Conservation (phyloP, 257 asterid genomes). For the Eustoma russellianum region DNA sequence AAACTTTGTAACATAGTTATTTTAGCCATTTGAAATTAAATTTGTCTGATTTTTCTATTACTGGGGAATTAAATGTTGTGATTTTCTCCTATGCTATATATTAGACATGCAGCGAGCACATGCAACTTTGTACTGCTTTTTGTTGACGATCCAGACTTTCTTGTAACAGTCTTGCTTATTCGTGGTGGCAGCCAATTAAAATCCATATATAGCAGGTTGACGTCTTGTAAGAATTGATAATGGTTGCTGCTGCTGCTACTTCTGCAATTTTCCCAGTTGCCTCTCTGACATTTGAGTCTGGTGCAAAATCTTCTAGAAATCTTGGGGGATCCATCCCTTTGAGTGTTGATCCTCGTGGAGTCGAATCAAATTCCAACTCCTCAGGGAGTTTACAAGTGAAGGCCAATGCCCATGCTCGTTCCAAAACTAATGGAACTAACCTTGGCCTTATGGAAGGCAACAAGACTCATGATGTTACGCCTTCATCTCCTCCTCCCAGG, state of each 20-base stretch:
- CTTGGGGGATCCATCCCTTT: constrained; percentile 49
- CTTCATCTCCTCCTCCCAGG: constrained; percentile 68
- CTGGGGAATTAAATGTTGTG: not conserved
- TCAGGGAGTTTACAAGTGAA: constrained; percentile 59
- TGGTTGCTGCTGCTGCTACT: constrained; percentile 81
- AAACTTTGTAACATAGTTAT: not conserved
- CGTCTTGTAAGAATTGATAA: constrained; percentile 14
- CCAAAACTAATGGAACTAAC: constrained; percentile 88
- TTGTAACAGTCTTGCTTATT: constrained; percentile 1
- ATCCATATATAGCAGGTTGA: not conserved
- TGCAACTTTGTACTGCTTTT: constrained; percentile 2
- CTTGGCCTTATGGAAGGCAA: constrained; percentile 67
- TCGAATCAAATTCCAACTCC: constrained; percentile 51
- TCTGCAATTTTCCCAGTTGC: constrained; percentile 58
- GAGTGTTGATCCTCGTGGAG: constrained; percentile 51
- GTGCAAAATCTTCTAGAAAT: constrained; percentile 52
- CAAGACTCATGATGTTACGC: constrained; percentile 50
- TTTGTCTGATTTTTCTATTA: no score
- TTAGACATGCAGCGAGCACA: constrained; percentile 7
- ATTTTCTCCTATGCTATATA: constrained; percentile 5
- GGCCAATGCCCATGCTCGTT: constrained; percentile 81
- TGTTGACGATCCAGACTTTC: not conserved
- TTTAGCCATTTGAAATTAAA: not conserved
- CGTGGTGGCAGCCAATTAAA: not conserved
- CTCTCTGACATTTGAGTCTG: constrained; percentile 47